Conservation (phyloP, 1,139 yeast genomes). For the Meyerozyma athensensis region DNA sequence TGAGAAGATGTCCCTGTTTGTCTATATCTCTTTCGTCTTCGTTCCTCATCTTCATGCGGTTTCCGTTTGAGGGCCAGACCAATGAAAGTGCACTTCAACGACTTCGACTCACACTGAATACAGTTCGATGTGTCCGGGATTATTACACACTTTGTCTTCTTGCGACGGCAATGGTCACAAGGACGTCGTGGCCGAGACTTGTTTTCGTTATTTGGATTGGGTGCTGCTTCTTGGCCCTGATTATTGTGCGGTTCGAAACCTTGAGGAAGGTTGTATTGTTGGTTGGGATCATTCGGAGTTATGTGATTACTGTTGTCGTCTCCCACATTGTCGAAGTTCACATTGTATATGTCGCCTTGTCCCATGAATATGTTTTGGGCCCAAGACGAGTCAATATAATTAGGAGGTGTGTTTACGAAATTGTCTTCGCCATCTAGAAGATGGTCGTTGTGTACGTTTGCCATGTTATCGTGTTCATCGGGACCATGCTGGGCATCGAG, state of each 20-base stretch:
- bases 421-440: not conserved
- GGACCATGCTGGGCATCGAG: not conserved
- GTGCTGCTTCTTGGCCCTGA: not conserved
- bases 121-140: constrained; percentile 56
- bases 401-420: constrained; percentile 22
- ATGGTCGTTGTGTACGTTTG: not conserved
- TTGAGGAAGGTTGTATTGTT: constrained; percentile 11
- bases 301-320: constrained; percentile 6
- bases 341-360: constrained; percentile 28
- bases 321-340: constrained; percentile 16
- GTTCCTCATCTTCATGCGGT: constrained; percentile 18
- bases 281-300: constrained; percentile 5
- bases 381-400: constrained; percentile 45
- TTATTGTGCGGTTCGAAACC: not conserved
- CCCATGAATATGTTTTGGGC: constrained; percentile 36
- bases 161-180: constrained; percentile 66
- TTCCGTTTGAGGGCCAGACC: constrained; percentile 31
- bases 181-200: constrained; percentile 31
- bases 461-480: not conserved
- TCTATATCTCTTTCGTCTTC: constrained; percentile 9
- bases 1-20: constrained; percentile 7
- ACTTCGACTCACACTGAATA: constrained; percentile 64
- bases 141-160: constrained; percentile 61
- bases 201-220: constrained; percentile 7
- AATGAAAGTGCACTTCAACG: constrained; percentile 56